A percentile compares a stretch with the other conserved stretches of the same genome.
Conservation (phyloP, 352 stramenopile genomes). For the Thalassiosira exigua region DNA sequence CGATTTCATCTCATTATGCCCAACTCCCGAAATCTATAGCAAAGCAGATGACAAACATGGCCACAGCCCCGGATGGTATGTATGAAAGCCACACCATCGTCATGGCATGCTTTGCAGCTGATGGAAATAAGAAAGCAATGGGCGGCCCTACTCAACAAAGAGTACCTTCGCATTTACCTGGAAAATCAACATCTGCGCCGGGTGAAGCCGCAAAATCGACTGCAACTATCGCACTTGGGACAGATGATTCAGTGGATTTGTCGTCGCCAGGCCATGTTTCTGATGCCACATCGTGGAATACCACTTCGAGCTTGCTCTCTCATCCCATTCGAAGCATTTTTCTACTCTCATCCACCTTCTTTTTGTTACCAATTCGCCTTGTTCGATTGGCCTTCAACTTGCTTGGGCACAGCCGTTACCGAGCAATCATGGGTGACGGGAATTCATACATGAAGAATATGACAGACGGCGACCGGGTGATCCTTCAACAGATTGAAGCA, state of each 20-base stretch:
- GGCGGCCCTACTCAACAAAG: not conserved
- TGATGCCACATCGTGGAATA: conserved; percentile 25
- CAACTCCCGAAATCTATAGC: conserved; percentile 65
- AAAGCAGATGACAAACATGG: conserved; percentile 57
- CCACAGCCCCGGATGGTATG: conserved; percentile 73
- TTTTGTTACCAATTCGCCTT: conserved; percentile 80
- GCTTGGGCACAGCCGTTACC: conserved; percentile 38
- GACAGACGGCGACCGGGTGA: conserved; percentile 24
- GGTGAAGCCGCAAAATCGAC: not conserved
- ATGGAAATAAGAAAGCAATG: conserved; percentile 10
- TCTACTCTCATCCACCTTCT: conserved; percentile 68
- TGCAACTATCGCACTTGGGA: conserved; percentile 47
- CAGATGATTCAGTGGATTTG: conserved; percentile 45
- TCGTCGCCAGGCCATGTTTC: conserved; percentile 46
- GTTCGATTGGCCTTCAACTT: conserved; percentile 68
- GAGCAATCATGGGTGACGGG: conserved; percentile 8
- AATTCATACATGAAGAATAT: conserved; percentile 13
- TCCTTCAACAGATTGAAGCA: conserved; percentile 50
- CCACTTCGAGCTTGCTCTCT: conserved; percentile 35
- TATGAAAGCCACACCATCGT: conserved; percentile 77
- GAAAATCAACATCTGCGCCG: not conserved
- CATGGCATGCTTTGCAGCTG: conserved; percentile 41
- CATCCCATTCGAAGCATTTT: conserved; percentile 62
- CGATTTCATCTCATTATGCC: conserved; percentile 68
- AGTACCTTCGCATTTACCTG: not conserved